Evolutionary conservation across 1,284 basidiomycete species (phyloP).

Genomic region (Meira miltonrushii): DNA sequence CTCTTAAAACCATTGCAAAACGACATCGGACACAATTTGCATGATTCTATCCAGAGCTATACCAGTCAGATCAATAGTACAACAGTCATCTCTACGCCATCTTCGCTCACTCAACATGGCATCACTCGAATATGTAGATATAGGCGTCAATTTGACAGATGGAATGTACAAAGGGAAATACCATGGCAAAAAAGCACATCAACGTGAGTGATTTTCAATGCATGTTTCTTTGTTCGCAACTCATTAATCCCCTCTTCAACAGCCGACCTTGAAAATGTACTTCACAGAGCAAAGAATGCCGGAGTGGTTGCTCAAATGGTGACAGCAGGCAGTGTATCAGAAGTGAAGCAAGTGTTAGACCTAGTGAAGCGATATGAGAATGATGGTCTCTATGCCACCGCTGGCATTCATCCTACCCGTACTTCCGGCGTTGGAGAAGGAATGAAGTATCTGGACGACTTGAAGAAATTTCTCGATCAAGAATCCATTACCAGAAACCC

Average conservation of each 20-base stretch:
- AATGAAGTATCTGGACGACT: conserved; percentile 61
- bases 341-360: conserved; percentile 63
- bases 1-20: too few species aligned
- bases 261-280: conserved; percentile 66
- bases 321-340: conserved; percentile 70
- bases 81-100: too few species aligned
- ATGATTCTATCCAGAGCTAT: too few species aligned
- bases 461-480: conserved; percentile 19
- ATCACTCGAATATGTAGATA: conserved; percentile 49
- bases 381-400: conserved; percentile 67
- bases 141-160: conserved; percentile 58
- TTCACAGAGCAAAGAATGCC: conserved; percentile 62
- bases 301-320: conserved; percentile 74
- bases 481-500: not conserved
- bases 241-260: too few species aligned
- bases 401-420: conserved; percentile 83
- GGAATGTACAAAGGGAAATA: conserved; percentile 56
- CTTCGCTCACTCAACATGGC: too few species aligned
- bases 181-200: conserved; percentile 55
- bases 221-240: too few species aligned
- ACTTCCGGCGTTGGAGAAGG: conserved; percentile 67
- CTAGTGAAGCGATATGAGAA: conserved; percentile 63
- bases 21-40: too few species aligned
- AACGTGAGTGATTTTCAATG: too few species aligned
- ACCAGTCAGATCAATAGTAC: too few species aligned